phyloP scores from a whole-genome alignment of 768 basidiomycete species.

The Hygrocybe punicea region DNA sequence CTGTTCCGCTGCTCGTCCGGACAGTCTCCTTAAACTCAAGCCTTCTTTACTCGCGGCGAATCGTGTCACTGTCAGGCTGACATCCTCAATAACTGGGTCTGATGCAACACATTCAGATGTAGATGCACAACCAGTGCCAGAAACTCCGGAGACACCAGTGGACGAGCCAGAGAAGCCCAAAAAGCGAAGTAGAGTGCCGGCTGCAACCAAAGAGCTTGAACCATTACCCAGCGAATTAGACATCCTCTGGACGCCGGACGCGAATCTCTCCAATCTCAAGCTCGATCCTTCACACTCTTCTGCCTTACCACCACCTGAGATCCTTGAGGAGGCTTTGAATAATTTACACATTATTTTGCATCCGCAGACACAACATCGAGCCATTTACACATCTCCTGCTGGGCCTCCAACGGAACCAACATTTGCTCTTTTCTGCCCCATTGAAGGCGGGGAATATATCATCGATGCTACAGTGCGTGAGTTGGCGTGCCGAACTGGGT shows the following conservation, averaged over 20 bases:
- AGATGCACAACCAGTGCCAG: conserved; percentile 8
- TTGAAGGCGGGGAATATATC: conserved; percentile 42
- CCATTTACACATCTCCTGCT: conserved; percentile 53
- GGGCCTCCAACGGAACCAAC: conserved; percentile 71
- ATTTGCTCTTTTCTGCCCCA: conserved; percentile 82
- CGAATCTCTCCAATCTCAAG: conserved; percentile 31
- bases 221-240: conserved; percentile 53
- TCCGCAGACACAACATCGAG: conserved; percentile 75
- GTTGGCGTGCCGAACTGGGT: conserved; percentile 64
- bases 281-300: conserved; percentile 27
- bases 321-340: conserved; percentile 71
- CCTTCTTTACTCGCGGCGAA: not conserved
- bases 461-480: conserved; percentile 77
- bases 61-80: conserved; percentile 11
- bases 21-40: not conserved
- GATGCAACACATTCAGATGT: conserved; percentile 11
- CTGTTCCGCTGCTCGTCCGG: conserved; percentile 5
- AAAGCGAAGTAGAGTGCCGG: conserved; percentile 35
- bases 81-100: conserved; percentile 7
- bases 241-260: conserved; percentile 62
- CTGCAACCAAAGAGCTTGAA: conserved; percentile 39
- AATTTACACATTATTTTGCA: conserved; percentile 76
- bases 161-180: conserved; percentile 49
- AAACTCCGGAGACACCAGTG: conserved; percentile 19
- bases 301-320: conserved; percentile 65